phyloP scores from a whole-genome alignment of 352 stramenopile genomes.

The Pythium phragmiticola region DNA sequence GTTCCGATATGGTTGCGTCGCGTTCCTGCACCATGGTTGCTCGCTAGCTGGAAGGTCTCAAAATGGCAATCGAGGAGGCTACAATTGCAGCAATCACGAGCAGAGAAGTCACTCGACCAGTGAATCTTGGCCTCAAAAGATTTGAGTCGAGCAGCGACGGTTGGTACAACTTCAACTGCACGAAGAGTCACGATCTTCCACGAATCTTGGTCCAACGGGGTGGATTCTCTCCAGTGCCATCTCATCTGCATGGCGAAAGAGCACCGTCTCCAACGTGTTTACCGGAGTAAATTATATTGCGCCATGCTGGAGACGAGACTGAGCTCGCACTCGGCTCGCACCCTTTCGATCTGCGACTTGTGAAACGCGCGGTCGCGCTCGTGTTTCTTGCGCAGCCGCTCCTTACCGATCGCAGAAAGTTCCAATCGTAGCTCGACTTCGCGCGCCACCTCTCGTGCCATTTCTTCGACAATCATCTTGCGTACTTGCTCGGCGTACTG shows the following conservation, averaged over 20 bases:
- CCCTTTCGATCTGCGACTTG: constrained; percentile 57
- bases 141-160: not conserved
- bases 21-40: constrained; percentile 13
- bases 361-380: constrained; percentile 52
- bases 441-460: constrained; percentile 60
- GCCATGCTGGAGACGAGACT: constrained; percentile 57
- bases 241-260: not conserved
- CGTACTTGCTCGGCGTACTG: constrained; percentile 57
- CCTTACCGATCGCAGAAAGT: constrained; percentile 34
- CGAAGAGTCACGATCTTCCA: constrained; percentile 10
- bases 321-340: constrained; percentile 66
- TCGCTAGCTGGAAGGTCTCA: not conserved
- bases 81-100: not conserved
- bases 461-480: constrained; percentile 52
- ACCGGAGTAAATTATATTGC: constrained; percentile 75
- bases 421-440: constrained; percentile 56
- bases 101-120: too few relatives aligned
- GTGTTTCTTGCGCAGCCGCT: constrained; percentile 53
- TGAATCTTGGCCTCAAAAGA: not conserved
- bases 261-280: constrained; percentile 4
- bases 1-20: constrained; percentile 20
- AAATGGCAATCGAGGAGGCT: not conserved
- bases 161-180: not conserved
- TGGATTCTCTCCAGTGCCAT: not conserved
- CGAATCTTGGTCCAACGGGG: constrained; percentile 3